These are phyloP conservation scores for Irpex sp. DNA, from an alignment of 1,284 basidiomycete genomes.

Conservation along the genomic window DNA sequence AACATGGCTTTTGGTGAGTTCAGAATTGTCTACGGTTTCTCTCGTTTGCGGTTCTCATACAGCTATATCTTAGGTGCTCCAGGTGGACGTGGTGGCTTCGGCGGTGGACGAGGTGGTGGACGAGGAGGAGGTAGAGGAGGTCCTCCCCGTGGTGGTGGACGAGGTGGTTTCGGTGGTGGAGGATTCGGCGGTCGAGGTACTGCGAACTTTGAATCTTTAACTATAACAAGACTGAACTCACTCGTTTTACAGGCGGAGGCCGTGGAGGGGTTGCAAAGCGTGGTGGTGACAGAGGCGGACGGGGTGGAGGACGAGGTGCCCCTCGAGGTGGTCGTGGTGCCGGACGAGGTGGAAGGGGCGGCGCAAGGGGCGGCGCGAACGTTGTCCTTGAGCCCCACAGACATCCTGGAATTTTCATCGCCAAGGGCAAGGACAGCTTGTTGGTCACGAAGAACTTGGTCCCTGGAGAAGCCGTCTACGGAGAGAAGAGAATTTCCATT, in stretches of 20 bases:
- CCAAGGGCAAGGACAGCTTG: conserved; percentile 95
- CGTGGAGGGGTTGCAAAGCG: conserved; percentile 36
- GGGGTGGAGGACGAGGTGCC: conserved; percentile 33
- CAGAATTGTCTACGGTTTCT: background rate
- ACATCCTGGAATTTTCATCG: conserved; percentile 92
- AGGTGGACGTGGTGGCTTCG: conserved; percentile 35
- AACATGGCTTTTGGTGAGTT: conserved; percentile 32
- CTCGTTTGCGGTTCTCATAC: background rate
- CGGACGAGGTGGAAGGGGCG: conserved; percentile 49
- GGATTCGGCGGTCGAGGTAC: conserved; percentile 27
- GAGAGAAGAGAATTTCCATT: conserved; percentile 93
- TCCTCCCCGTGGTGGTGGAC: conserved; percentile 3
- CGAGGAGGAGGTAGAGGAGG: conserved; percentile 20
- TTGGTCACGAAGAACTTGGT: conserved; percentile 98
- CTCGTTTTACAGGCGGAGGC: conserved; percentile 32
- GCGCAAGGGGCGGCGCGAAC: conserved; percentile 79
- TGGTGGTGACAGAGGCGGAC: conserved; percentile 28
- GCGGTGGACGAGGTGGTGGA: conserved; percentile 29
- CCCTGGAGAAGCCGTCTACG: conserved; percentile 97
- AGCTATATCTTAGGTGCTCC: conserved; percentile 25
- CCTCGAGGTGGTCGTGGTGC: conserved; percentile 37
- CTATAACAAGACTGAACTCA: background rate
- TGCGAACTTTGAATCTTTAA: background rate
- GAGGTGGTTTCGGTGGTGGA: conserved; percentile 23
- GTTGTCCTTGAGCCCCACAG: conserved; percentile 95